phyloP scores from a whole-genome alignment of 2,329 filamentous ascomycete species.

The Scleromitrula shiraiana region DNA sequence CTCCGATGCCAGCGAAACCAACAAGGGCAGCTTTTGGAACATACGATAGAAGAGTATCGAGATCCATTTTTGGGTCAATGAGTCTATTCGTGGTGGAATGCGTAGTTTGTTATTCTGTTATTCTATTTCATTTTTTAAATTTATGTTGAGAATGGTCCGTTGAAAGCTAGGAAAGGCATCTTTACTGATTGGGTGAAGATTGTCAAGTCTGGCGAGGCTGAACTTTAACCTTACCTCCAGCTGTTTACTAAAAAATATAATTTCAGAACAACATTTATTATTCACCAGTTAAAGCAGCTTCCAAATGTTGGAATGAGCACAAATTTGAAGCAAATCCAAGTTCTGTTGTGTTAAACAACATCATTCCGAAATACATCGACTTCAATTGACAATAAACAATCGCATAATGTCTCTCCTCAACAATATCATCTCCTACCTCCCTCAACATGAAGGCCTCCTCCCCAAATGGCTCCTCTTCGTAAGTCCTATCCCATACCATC shows the following conservation, averaged over 20 bases:
- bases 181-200: not conserved
- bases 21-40: conserved; percentile 17
- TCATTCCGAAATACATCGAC: too few relatives aligned
- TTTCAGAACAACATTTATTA: too few relatives aligned
- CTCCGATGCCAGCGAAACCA: conserved; percentile 44
- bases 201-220: not conserved
- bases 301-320: too few relatives aligned
- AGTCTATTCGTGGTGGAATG: too few relatives aligned
- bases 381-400: too few relatives aligned
- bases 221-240: not conserved
- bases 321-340: too few relatives aligned
- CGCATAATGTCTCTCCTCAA: conserved; percentile 13
- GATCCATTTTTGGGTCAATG: conserved; percentile 15
- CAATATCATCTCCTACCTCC: conserved; percentile 22
- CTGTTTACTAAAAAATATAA: too few relatives aligned
- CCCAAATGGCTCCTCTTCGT: conserved; percentile 61
- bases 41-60: conserved; percentile 14
- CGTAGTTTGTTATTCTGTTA: not conserved
- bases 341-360: too few relatives aligned
- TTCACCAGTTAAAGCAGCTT: too few relatives aligned
- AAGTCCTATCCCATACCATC: conserved; percentile 21
- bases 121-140: not conserved
- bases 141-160: not conserved
- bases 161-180: not conserved
- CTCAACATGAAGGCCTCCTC: conserved; percentile 39